phyloP scores from a whole-genome alignment of 305 asterid species.

The Stenogyne calaminthoides region DNA sequence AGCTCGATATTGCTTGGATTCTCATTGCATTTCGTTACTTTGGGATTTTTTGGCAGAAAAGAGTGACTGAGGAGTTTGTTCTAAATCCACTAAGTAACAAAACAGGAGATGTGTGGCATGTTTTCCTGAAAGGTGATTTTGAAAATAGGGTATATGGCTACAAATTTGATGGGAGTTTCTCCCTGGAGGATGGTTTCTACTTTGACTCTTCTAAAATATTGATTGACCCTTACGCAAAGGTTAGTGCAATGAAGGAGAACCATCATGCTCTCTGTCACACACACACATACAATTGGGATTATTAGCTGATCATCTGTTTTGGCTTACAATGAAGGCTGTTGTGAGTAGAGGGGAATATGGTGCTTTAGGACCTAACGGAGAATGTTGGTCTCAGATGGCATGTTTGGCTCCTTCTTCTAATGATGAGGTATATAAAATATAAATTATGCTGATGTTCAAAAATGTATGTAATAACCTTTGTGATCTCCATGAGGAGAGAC shows the following conservation, averaged over 20 bases:
- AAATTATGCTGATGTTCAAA: slow-evolving; percentile 6
- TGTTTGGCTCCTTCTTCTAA: slow-evolving; percentile 61
- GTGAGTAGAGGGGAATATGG: slow-evolving; percentile 52
- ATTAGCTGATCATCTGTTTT: slow-evolving; percentile 23
- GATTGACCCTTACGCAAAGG: slow-evolving; percentile 97
- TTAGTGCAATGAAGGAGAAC: slow-evolving; percentile 29
- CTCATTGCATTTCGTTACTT: slow-evolving; percentile 12
- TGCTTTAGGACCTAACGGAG: slow-evolving; percentile 62
- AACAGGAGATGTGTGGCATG: slow-evolving; percentile 99
- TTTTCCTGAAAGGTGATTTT: slow-evolving; percentile 79
- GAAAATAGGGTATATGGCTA: slow-evolving; percentile 80
- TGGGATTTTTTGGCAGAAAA: slow-evolving; percentile 56
- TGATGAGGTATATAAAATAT: slow-evolving; percentile 58
- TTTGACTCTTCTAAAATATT: slow-evolving; percentile 72
- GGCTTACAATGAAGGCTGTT: slow-evolving; percentile 56
- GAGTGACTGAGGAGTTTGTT: slow-evolving; percentile 71
- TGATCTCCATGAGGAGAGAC: background rate
- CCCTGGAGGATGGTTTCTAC: slow-evolving; percentile 80
- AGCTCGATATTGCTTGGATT: background rate
- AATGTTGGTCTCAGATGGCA: slow-evolving; percentile 95
- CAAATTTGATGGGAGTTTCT: slow-evolving; percentile 70
- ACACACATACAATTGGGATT: background rate
- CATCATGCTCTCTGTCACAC: background rate
- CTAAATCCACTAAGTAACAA: slow-evolving; percentile 68
- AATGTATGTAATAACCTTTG: background rate